Conservation (phyloP, 371 early-diverging fungal species). For the Cokeromyces recurvatus region DNA sequence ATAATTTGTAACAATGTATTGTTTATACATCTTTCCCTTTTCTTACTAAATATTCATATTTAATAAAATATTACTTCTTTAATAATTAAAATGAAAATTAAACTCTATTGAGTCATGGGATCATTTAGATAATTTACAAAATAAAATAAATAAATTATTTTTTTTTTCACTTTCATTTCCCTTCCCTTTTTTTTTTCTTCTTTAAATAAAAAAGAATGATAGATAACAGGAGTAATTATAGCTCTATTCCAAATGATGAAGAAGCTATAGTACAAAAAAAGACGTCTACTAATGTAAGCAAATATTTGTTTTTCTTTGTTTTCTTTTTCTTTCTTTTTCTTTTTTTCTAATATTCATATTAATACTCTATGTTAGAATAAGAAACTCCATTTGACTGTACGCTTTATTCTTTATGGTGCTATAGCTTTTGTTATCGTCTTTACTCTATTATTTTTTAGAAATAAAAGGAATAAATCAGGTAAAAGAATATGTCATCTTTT, state of each 20-base stretch:
- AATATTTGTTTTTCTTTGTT: no score
- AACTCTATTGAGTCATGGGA: no score
- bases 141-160: no score
- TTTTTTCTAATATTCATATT: no score
- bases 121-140: no score
- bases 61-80: not conserved
- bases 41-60: not conserved
- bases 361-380: conserved; percentile 12
- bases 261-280: not conserved
- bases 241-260: conserved; percentile 14
- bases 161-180: not conserved
- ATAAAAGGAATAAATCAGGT: conserved; percentile 11
- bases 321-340: not conserved
- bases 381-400: conserved; percentile 11
- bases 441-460: conserved; percentile 6
- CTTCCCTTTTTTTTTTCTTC: conserved; percentile 1
- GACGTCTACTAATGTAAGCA: conserved; percentile 3
- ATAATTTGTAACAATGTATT: conserved; percentile 6
- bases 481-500: not conserved
- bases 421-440: conserved; percentile 10
- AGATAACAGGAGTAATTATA: conserved; percentile 12
- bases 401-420: conserved; percentile 10
- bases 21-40: no score
- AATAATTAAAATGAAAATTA: not conserved
- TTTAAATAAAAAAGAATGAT: not conserved